Percentiles rank a stretch among this genome's conserved stretches.
These are phyloP conservation scores for Petunia secreta DNA, from an alignment of 257 asterid genomes.

Conservation along the genomic window DNA sequence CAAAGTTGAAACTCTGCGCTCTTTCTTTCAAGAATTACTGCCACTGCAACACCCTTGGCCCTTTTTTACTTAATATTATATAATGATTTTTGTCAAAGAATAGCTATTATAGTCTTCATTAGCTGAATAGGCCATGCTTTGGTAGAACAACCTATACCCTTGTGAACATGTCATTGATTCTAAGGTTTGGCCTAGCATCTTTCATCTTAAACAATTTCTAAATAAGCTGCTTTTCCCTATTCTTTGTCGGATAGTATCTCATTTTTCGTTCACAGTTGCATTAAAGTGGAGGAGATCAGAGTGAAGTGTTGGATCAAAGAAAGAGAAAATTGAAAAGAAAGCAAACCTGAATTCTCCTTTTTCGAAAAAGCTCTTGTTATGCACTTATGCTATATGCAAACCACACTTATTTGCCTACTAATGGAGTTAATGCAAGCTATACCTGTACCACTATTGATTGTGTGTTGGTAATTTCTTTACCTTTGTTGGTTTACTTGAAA, in stretches of 20 bases:
- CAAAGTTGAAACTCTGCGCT: not conserved
- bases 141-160: not conserved
- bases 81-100: not conserved
- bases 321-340: slow-evolving; percentile 6
- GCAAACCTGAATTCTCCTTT: not conserved
- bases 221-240: not conserved
- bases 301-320: slow-evolving; percentile 1
- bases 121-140: not conserved
- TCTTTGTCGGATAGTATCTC: not conserved
- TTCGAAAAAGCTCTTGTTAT: slow-evolving; percentile 15
- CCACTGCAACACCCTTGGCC: not conserved
- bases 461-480: not conserved
- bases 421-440: not conserved
- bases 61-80: not conserved
- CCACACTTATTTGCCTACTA: not conserved
- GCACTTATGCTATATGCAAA: not conserved
- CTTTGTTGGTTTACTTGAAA: slow-evolving; percentile 18
- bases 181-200: not conserved
- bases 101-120: not conserved
- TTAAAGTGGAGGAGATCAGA: not conserved
- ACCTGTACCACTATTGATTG: not conserved
- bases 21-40: slow-evolving; percentile 5
- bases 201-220: not conserved
- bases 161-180: not conserved
- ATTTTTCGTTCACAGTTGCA: slow-evolving; percentile 1